Evolutionary conservation across 768 basidiomycete genomes (phyloP), one percentile per base, ranked within the genome.

Genomic region (Chiua virens): DNA sequence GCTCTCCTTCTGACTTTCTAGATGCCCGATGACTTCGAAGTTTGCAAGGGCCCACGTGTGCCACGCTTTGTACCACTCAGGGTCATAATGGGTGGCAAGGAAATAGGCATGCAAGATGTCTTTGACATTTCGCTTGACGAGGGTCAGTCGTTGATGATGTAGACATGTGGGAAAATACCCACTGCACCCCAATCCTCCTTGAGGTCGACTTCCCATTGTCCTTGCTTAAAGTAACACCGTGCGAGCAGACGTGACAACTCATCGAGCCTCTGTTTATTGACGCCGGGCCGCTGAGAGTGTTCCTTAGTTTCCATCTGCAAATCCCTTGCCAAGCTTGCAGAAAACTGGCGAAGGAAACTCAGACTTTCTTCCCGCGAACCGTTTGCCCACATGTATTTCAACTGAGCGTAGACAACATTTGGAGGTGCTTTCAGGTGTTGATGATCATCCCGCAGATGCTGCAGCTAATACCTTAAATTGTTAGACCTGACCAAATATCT

Each of bases 11-110:
- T 83, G 83, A 38, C 72, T 79, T 66, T 96, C 93, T 61, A 96
- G 74, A 60, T 87, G 81, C 23, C 80, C 78, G 54, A 98, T 85
- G 55, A 98, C 92, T 49, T 98, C 93, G 57, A 97, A 95, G 69
- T 98, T 98, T 4, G 94, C 88, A 47, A 98, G 75, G 3, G 97
- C 96, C 93, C 94, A 99, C 1, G 92, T 93, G 63, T 99, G 97
- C 95, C 95, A 98, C 17, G 96, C 97, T 67, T 99, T 98, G 71
- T 98, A 98, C 97, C 97, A 99, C n/a, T 79, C 77, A 5, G 88
- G 83, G 66, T 98, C 96, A 57, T 91, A 91, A 60, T 88, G 86
- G 3, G 97, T 98, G 0, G 97, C 91, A 27, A 87, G 77, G 45
- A 80, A 77, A 70, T 97, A 98, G 5, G 90, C 85, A 56, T 86